Percentiles rank a stretch among this genome's conserved stretches.
Evolutionary conservation across 2,329 filamentous ascomycete species (phyloP).

Genomic region (Colletotrichum melonis): DNA sequence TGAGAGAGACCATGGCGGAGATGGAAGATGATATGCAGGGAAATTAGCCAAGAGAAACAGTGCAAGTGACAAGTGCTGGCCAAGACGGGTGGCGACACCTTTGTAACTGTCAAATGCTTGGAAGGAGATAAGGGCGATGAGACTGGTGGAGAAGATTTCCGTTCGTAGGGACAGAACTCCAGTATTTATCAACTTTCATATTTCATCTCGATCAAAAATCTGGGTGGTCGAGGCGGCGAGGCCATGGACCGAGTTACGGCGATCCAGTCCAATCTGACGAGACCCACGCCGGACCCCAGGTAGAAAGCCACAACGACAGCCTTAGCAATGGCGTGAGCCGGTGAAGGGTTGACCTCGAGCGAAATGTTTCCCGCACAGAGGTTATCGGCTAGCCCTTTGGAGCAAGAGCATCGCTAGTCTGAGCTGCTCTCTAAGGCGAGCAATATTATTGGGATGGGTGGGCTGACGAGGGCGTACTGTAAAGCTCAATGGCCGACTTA

Average conservation of each 20-base stretch:
- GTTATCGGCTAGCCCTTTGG: not conserved
- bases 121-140: constrained; percentile 14
- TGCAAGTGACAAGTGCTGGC: constrained; percentile 11
- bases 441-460: not conserved
- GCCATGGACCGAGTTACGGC: not conserved
- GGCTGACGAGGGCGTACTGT: not conserved
- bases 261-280: not conserved
- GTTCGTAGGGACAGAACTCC: not conserved
- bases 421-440: not conserved
- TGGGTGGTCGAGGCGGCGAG: not conserved
- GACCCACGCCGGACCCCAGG: not conserved
- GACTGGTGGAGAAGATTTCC: constrained; percentile 4
- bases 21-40: not conserved
- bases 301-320: not conserved
- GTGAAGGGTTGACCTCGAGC: not conserved
- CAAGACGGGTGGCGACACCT: constrained; percentile 31
- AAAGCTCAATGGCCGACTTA: not conserved
- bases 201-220: not conserved
- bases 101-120: not conserved
- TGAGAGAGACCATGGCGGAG: constrained; percentile 25
- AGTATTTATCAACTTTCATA: constrained; percentile 21
- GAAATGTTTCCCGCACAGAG: not conserved
- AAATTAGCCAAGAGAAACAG: constrained; percentile 10
- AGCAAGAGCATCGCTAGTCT: not conserved
- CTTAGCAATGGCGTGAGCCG: not conserved